A percentile compares a stretch with the other conserved stretches of the same genome.
These are phyloP conservation scores for Auricularia sp. DNA, from an alignment of 768 basidiomycete genomes.

Conservation along the genomic window DNA sequence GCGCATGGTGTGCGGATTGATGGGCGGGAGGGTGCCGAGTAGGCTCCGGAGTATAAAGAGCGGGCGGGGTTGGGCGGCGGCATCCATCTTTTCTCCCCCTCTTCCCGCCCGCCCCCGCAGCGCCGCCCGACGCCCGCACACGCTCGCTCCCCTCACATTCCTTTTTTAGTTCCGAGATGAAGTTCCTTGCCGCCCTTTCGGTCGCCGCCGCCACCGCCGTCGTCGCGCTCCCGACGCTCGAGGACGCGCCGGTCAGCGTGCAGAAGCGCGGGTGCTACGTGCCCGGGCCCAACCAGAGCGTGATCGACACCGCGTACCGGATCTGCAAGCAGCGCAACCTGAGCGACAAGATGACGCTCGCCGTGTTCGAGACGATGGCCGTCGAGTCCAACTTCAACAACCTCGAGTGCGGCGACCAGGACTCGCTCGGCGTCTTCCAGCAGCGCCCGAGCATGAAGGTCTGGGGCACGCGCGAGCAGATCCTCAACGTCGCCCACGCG, in stretches of 20 bases:
- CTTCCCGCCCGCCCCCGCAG: too few species aligned
- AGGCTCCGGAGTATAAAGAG: too few species aligned
- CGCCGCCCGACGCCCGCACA: too few species aligned
- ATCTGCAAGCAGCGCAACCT: background rate
- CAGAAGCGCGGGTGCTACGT: background rate
- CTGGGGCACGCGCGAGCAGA: background rate
- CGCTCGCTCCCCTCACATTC: too few species aligned
- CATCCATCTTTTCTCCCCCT: too few species aligned
- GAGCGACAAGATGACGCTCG: background rate
- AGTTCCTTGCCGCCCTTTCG: background rate
- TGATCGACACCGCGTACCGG: background rate
- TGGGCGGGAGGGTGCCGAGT: too few species aligned
- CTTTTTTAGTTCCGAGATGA: background rate
- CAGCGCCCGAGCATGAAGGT: background rate
- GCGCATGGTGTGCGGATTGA: too few species aligned
- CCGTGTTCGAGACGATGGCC: conserved; percentile 1
- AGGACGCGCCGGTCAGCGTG: background rate
- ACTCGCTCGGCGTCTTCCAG: background rate
- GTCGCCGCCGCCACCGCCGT: background rate
- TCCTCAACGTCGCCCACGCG: background rate
- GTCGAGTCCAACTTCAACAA: conserved; percentile 2
- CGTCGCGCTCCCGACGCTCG: background rate
- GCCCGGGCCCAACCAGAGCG: background rate
- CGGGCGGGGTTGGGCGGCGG: too few species aligned
- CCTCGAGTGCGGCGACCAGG: background rate